Evolutionary conservation across 1,284 basidiomycete species (phyloP).

Genomic region (Marasmius tenuissimus): DNA sequence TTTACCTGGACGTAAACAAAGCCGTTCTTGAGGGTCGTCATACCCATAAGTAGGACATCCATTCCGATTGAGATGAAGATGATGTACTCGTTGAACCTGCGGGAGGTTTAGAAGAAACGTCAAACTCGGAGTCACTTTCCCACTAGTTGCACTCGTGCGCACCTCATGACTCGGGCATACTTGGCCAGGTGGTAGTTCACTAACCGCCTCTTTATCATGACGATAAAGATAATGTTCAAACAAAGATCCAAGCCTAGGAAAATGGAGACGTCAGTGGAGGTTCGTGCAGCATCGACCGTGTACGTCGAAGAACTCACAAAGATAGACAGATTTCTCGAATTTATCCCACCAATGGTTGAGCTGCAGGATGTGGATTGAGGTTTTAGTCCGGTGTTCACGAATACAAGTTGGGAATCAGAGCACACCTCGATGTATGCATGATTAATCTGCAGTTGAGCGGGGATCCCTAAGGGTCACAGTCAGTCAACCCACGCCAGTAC

Average conservation of each 20-base stretch:
- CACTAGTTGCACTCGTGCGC: not conserved
- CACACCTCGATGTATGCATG: not conserved
- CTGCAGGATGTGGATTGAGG: not conserved
- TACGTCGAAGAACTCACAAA: no score
- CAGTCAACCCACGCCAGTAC: not conserved
- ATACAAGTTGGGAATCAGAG: not conserved
- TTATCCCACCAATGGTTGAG: not conserved
- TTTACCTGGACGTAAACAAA: constrained; percentile 4
- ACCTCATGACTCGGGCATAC: constrained; percentile 2
- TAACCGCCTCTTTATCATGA: constrained; percentile 1
- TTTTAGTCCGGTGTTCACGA: no score
- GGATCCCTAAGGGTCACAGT: not conserved
- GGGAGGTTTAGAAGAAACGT: no score
- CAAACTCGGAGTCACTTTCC: no score
- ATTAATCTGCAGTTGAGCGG: constrained; percentile 2
- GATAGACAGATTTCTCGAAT: no score
- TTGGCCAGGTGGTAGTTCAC: constrained; percentile 1
- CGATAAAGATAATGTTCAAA: constrained; percentile 4
- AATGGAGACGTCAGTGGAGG: no score
- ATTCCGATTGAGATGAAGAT: constrained; percentile 4
- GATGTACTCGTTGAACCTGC: constrained; percentile 6
- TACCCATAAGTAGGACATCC: not conserved
- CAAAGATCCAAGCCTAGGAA: not conserved
- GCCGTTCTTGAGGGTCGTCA: not conserved
- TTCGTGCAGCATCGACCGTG: no score